These are phyloP conservation scores for Whalleya microplaca DNA, from an alignment of 2,329 filamentous ascomycete genomes.

Conservation along the genomic window DNA sequence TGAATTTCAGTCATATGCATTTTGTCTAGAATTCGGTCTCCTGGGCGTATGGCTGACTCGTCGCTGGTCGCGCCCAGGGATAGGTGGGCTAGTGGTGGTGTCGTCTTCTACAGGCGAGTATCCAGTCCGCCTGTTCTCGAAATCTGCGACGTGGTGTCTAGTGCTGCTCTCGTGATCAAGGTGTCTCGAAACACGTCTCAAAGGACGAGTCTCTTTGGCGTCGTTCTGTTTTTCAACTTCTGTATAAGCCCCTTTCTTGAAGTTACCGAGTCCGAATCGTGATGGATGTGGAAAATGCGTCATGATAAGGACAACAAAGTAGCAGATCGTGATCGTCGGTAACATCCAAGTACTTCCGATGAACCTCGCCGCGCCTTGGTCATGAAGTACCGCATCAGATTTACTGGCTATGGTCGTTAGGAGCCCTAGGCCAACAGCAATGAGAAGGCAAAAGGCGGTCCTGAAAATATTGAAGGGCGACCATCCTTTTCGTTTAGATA, in stretches of 20 bases:
- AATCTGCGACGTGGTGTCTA: too few relatives aligned
- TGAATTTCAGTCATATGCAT: too few relatives aligned
- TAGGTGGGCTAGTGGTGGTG: too few relatives aligned
- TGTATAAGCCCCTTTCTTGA: conserved; percentile 10
- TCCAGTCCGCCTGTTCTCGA: too few relatives aligned
- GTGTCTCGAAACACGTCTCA: too few relatives aligned
- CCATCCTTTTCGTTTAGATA: conserved; percentile 36
- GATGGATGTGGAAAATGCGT: conserved; percentile 29
- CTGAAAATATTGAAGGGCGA: conserved; percentile 35
- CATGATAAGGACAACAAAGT: conserved; percentile 30
- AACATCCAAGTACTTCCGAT: conserved; percentile 34
- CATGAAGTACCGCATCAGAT: conserved; percentile 7
- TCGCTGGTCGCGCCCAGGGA: too few relatives aligned
- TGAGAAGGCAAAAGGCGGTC: conserved; percentile 26
- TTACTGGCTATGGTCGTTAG: conserved; percentile 25
- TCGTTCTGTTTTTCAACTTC: not conserved
- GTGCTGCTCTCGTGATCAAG: too few relatives aligned
- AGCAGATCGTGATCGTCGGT: conserved; percentile 32
- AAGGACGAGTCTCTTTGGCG: too few relatives aligned
- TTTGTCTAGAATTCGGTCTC: too few relatives aligned
- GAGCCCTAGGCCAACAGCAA: conserved; percentile 29
- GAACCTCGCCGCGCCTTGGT: conserved; percentile 17
- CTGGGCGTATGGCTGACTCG: too few relatives aligned
- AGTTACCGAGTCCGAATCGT: conserved; percentile 14
- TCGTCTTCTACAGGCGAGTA: too few relatives aligned